Base-by-base conservation (phyloP, 257 asterid species). In the Plantago ovata region DNA sequence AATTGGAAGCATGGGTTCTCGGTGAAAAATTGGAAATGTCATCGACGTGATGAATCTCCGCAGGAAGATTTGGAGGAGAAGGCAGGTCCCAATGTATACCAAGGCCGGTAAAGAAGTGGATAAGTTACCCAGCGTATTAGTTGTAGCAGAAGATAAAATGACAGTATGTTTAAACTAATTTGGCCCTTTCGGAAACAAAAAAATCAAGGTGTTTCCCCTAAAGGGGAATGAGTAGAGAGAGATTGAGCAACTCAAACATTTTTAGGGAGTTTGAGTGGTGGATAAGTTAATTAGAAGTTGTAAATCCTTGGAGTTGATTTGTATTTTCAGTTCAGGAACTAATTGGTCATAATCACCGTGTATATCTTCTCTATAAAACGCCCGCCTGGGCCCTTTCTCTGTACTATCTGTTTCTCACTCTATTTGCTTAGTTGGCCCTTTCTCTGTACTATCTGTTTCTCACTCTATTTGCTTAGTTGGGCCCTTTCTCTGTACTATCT, bases 251-350 rank as follows among this genome's bases (percentile, higher is more conserved):
- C 84, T 78, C 76, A 60, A 68, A 53, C 75, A 73, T 15, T 68
- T 74, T 70, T 67, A 58, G 55, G 72, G 74, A 56, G 75, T 70
- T 77, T 71, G 80, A 68, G 77, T 62, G 68, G 75, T 70, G 65
- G 67, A 60, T 64, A 52, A 70, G 61, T 56, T 56, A 24, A 54
- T 16, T 20, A 52, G 64, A 41, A 6, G 59, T 58, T 69, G 79
- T 77, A 77, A 66, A 69, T 69, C 55, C 38, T 69, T 51, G 48
- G 53, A 52, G 59, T 39, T 64, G 0, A 64, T 68, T 51, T 51
- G 75, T 72, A 66, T 71, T 68, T 65, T n/a, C n/a, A n/a, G n/a
- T n/a, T n/a, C 54, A 58, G 61, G 64, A 59, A 56, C 72, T 62
- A n/a, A n/a, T n/a, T n/a, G 65, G 56, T 66, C 42, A 58, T 75